These are phyloP conservation scores for Hypoxylon sp. DNA, from an alignment of 2,329 filamentous ascomycete species.

Conservation along the genomic window DNA sequence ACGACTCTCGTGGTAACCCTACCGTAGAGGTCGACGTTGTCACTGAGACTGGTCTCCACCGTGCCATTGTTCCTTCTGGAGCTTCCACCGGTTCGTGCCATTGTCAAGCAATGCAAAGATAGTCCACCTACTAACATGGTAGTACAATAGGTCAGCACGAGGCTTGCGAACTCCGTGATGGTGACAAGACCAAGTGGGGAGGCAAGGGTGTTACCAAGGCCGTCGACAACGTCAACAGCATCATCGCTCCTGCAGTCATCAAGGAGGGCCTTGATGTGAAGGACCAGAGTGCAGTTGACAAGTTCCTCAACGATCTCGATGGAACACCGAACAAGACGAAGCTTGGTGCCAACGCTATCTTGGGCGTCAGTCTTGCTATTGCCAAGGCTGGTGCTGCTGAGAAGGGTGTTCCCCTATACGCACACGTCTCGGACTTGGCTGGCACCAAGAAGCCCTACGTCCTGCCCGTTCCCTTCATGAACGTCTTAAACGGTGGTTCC, in stretches of 20 bases:
- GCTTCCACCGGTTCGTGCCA: slow-evolving; percentile 86
- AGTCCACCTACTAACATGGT: slow-evolving; percentile 45
- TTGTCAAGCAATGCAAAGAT: slow-evolving; percentile 37
- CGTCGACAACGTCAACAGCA: slow-evolving; percentile 86
- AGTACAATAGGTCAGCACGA: slow-evolving; percentile 81
- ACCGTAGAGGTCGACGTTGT: slow-evolving; percentile 98
- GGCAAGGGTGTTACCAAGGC: slow-evolving; percentile 92
- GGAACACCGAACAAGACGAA: slow-evolving; percentile 89
- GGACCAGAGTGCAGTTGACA: slow-evolving; percentile 87
- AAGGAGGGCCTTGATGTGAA: slow-evolving; percentile 87
- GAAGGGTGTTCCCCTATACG: slow-evolving; percentile 89
- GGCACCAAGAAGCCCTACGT: slow-evolving; percentile 94
- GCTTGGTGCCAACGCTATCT: slow-evolving; percentile 89
- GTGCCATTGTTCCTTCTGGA: slow-evolving; percentile 96
- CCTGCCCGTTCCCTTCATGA: slow-evolving; percentile 92
- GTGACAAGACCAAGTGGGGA: slow-evolving; percentile 87
- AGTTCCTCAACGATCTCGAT: slow-evolving; percentile 88
- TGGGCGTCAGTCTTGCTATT: slow-evolving; percentile 86
- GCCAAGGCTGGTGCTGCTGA: slow-evolving; percentile 92
- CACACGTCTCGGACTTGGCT: slow-evolving; percentile 88
- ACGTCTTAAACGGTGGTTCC: slow-evolving; percentile 92
- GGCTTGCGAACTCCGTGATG: slow-evolving; percentile 91
- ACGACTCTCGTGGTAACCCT: slow-evolving; percentile 98
- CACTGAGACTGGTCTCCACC: slow-evolving; percentile 96
- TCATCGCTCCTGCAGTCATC: slow-evolving; percentile 86